These are phyloP conservation scores for Coelastrella sp. DNA, from an alignment of 139 green algal species.

Conservation along the genomic window DNA sequence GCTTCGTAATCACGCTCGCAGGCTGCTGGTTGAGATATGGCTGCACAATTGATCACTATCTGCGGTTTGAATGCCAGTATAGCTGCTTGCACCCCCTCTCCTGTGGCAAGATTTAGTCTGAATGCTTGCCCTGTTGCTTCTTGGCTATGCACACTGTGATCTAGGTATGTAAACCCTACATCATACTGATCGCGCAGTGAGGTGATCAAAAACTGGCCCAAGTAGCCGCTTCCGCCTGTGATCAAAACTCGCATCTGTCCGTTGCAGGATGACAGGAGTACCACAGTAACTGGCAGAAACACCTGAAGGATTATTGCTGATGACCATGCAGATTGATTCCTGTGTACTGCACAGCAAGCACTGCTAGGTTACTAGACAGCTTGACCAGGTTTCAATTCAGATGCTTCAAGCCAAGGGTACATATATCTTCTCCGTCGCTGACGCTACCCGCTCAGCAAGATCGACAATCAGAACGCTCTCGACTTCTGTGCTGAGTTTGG, in stretches of 20 bases:
- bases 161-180: constrained; percentile 37
- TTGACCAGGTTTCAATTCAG: too few relatives aligned
- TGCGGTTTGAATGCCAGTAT: constrained; percentile 31
- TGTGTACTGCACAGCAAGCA: too few relatives aligned
- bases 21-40: constrained; percentile 64
- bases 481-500: too few relatives aligned
- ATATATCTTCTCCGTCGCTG: too few relatives aligned
- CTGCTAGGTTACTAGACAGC: too few relatives aligned
- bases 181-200: neutral
- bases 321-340: too few relatives aligned
- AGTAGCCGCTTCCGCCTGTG: constrained; percentile 65
- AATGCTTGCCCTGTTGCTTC: neutral
- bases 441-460: too few relatives aligned
- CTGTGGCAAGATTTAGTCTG: constrained; percentile 57
- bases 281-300: neutral
- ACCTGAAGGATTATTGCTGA: neutral
- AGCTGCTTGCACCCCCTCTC: constrained; percentile 45
- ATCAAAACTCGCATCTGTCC: constrained; percentile 53
- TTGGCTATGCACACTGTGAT: neutral
- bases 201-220: constrained; percentile 65
- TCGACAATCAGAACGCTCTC: too few relatives aligned
- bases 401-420: too few relatives aligned
- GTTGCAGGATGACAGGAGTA: neutral
- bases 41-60: constrained; percentile 53
- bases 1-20: constrained; percentile 56